Base-by-base conservation (phyloP, 495 filamentous ascomycete genomes). In the Neurospora sp. region DNA sequence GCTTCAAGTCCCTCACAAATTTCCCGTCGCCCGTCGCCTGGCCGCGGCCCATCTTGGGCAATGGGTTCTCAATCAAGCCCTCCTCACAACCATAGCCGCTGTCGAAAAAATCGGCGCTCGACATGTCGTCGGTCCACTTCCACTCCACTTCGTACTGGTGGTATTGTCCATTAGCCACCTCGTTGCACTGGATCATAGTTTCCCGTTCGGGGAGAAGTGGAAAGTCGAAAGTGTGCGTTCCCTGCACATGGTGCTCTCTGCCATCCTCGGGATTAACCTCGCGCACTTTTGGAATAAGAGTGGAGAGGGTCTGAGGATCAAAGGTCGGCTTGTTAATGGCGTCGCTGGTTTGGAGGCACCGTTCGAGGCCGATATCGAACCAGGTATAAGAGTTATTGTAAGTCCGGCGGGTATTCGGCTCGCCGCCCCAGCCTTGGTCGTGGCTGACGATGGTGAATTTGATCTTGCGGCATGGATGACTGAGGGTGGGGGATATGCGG, bases 381-480 rank as follows among this genome's bases (percentile, higher is more conserved):
- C 91, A 94, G 0, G 90, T 92, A 78, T 81, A 91, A 0, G 89
- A 90, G 16, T 76, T 80, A 5, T 80, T 71, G 75, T 87, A 92
- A n/a, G 85, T 87, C 47, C 85, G 80, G 6, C 81, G 77, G 40
- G 82, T 74, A 1, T 69, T 27, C 5, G 37, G 20, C 1, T 79
- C 75, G 5, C 83, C 80, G 53, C 85, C 85, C 82, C 83, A 90
- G 3, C 91, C 92, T 76, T 94, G 92, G 74, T 94, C 92, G 68
- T 86, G 85, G 68, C 87, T 89, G 3, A 78, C 78, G 69, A 92
- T 87, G 2, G 82, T 87, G 73, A 94, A 94, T 4, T 91, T 82
- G n/a, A 95, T 78, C 74, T 86, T 86, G 59, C 87, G 83, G 59
- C 80, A 85, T 7, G 86, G 86, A 40, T 83, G 79, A n/a, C 78